These are phyloP conservation scores for Hypholoma sublateritium DNA, from an alignment of 768 basidiomycete species.

Conservation along the genomic window DNA sequence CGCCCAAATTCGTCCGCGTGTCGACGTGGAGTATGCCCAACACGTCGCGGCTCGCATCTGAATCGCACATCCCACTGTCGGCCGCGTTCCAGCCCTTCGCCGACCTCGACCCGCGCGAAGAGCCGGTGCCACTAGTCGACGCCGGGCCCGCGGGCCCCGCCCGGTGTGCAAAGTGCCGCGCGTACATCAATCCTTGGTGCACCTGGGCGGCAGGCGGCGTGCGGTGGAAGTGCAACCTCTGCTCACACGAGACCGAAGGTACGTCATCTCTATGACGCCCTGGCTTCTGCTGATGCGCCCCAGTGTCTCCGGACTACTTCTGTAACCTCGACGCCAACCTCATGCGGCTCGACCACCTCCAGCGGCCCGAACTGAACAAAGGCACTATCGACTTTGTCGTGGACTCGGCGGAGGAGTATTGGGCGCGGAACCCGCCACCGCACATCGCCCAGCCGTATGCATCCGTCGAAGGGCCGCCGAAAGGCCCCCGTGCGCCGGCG, in stretches of 20 bases:
- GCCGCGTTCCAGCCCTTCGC: constrained; percentile 91
- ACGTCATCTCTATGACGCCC: constrained; percentile 25
- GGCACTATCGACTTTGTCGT: constrained; percentile 93
- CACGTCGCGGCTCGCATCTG: constrained; percentile 72
- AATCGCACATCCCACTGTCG: constrained; percentile 83
- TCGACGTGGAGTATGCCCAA: constrained; percentile 90
- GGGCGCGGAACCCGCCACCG: constrained; percentile 70
- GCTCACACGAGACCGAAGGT: constrained; percentile 84
- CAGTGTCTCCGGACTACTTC: constrained; percentile 84
- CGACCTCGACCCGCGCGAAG: constrained; percentile 74
- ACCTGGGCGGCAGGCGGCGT: constrained; percentile 79
- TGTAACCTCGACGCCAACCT: constrained; percentile 77
- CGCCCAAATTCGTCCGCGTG: constrained; percentile 85
- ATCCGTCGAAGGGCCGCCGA: constrained; percentile 45
- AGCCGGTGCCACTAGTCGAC: constrained; percentile 76
- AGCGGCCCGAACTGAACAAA: constrained; percentile 83
- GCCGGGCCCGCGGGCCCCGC: constrained; percentile 73
- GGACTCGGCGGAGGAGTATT: constrained; percentile 64
- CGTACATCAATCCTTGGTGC: constrained; percentile 95
- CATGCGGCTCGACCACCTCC: constrained; percentile 74
- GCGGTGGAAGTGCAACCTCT: constrained; percentile 92
- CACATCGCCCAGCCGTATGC: constrained; percentile 54
- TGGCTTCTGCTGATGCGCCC: neutral
- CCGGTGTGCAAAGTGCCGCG: constrained; percentile 82
- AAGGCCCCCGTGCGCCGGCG: constrained; percentile 50